Percentiles rank a stretch among this genome's conserved stretches.
Evolutionary conservation across 139 green algal species (phyloP).

Genomic region (Haematococcus lacustris): DNA sequence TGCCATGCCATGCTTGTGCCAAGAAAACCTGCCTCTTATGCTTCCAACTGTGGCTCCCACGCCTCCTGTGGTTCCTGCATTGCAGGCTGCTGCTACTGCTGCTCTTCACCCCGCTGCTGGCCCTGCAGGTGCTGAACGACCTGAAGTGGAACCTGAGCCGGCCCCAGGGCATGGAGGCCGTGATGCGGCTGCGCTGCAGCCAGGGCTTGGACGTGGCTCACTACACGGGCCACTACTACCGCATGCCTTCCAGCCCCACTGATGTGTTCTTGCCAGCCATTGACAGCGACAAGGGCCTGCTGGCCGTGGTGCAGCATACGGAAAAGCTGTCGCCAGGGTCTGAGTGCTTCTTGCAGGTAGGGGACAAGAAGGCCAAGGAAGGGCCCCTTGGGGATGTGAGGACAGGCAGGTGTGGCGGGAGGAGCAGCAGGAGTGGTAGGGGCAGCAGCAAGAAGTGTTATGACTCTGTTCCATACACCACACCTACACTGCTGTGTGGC

Average conservation of each 20-base stretch:
- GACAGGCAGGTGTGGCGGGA: no score
- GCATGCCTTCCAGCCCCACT: conserved; percentile 32
- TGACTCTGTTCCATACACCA: no score
- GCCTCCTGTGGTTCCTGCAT: no score
- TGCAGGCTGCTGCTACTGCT: no score
- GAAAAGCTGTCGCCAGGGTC: conserved; percentile 23
- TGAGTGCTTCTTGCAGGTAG: conserved; percentile 24
- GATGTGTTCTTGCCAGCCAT: conserved; percentile 80
- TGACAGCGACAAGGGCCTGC: conserved; percentile 70
- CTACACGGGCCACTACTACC: conserved; percentile 41
- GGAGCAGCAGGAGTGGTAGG: no score
- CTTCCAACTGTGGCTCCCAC: no score
- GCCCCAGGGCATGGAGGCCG: conserved; percentile 75
- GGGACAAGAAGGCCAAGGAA: no score
- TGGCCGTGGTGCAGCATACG: conserved; percentile 47
- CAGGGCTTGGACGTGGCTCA: conserved; percentile 66
- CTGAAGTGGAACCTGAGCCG: conserved; percentile 71
- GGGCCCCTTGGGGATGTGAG: no score
- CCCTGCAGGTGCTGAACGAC: conserved; percentile 61
- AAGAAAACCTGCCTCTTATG: no score
- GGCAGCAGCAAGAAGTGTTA: conserved; percentile 34
- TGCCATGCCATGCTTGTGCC: no score
- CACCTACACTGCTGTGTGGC: no score
- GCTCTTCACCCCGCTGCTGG: no score
- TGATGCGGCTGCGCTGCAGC: conserved; percentile 70